Percentiles rank a stretch among this genome's conserved stretches.
These are phyloP conservation scores for Calonectria pseudoturangicola DNA, from an alignment of 2,329 filamentous ascomycete species.

Conservation along the genomic window DNA sequence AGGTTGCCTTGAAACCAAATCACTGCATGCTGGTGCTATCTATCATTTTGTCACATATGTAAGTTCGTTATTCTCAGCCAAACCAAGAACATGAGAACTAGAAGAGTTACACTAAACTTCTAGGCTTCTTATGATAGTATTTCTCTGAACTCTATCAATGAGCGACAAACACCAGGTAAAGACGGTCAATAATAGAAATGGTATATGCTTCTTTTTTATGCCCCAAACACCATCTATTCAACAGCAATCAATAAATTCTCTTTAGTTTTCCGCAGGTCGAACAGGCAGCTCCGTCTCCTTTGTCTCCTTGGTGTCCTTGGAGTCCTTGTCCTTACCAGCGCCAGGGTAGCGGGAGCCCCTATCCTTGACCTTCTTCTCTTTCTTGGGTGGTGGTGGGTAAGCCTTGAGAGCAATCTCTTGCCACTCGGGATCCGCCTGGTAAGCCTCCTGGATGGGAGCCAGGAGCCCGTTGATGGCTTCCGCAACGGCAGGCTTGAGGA, in stretches of 20 bases:
- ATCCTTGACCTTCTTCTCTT: slow-evolving; percentile 86
- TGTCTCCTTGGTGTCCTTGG: slow-evolving; percentile 13
- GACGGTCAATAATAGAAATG: slow-evolving; percentile 7
- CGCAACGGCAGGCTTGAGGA: slow-evolving; percentile 89
- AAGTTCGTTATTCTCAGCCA: too few relatives aligned
- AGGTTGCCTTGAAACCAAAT: too few relatives aligned
- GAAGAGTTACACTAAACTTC: background rate
- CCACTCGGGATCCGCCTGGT: slow-evolving; percentile 84
- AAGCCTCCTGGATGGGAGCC: slow-evolving; percentile 85
- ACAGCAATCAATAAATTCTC: background rate
- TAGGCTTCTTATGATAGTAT: background rate
- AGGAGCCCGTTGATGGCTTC: slow-evolving; percentile 84
- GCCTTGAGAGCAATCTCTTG: slow-evolving; percentile 81
- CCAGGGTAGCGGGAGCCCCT: slow-evolving; percentile 81
- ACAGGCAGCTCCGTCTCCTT: slow-evolving; percentile 12
- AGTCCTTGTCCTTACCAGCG: background rate
- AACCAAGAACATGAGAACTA: too few relatives aligned
- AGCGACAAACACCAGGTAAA: background rate
- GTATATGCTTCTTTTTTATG: slow-evolving; percentile 23
- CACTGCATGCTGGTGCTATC: too few relatives aligned
- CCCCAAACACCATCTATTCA: slow-evolving; percentile 18
- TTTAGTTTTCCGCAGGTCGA: slow-evolving; percentile 20
- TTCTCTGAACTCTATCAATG: background rate
- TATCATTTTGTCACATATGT: too few relatives aligned
- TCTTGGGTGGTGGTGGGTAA: slow-evolving; percentile 84